Conservation (phyloP, 1,284 basidiomycete genomes). For the Pseudozyma tsukubaensis region DNA sequence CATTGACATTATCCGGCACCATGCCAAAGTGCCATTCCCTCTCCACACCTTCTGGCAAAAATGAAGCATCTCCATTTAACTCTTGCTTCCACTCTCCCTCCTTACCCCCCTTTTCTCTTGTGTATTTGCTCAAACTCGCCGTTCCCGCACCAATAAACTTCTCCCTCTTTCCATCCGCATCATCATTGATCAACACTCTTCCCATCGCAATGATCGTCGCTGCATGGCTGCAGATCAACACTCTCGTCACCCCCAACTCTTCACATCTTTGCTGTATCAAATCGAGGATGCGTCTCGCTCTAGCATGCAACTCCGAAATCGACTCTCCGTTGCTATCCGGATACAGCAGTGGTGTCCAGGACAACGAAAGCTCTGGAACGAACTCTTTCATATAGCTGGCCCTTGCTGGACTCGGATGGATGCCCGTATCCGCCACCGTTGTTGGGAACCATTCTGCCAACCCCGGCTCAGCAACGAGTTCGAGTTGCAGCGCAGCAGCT, state of each 20-base stretch:
- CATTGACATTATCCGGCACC: constrained; percentile 54
- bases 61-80: constrained; percentile 57
- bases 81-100: constrained; percentile 41
- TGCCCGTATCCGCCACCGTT: constrained; percentile 73
- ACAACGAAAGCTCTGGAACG: constrained; percentile 72
- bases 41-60: constrained; percentile 72
- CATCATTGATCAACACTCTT: constrained; percentile 74
- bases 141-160: constrained; percentile 59
- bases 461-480: constrained; percentile 81
- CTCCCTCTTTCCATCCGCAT: constrained; percentile 66
- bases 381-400: constrained; percentile 77
- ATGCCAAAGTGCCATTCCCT: constrained; percentile 77
- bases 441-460: constrained; percentile 87
- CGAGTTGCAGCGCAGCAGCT: constrained; percentile 75
- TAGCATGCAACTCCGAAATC: constrained; percentile 76
- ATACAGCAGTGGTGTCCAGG: constrained; percentile 75
- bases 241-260: constrained; percentile 70
- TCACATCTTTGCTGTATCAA: constrained; percentile 55
- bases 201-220: constrained; percentile 80
- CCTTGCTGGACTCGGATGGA: constrained; percentile 47
- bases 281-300: constrained; percentile 73
- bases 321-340: constrained; percentile 80
- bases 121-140: constrained; percentile 59
- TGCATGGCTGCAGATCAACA: constrained; percentile 82
- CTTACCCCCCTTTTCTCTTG: constrained; percentile 2